Conservation (phyloP, 2,329 filamentous ascomycete species). For the Passalora sequoiae region DNA sequence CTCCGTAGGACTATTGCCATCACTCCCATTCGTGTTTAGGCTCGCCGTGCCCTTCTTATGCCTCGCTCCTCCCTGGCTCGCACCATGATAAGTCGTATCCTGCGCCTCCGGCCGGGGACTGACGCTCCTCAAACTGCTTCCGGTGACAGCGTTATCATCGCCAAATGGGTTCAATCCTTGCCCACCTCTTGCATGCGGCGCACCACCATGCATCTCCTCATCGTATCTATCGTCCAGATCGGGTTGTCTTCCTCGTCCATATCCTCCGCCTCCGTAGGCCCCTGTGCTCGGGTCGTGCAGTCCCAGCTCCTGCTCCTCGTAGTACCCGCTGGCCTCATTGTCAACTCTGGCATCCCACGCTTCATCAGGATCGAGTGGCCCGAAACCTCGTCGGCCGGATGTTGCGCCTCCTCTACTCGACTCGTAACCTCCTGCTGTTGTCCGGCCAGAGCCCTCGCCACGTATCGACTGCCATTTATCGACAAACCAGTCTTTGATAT, state of each 20-base stretch:
- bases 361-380: conserved; percentile 72
- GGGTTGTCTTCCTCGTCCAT: conserved; percentile 45
- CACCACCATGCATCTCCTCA: conserved; percentile 41
- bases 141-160: conserved; percentile 60
- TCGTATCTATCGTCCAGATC: conserved; percentile 44
- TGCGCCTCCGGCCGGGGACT: conserved; percentile 67
- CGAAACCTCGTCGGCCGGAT: conserved; percentile 50
- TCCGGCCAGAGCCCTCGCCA: conserved; percentile 51
- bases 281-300: conserved; percentile 42
- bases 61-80: conserved; percentile 33
- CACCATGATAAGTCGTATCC: conserved; percentile 46
- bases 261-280: conserved; percentile 37
- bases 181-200: conserved; percentile 15
- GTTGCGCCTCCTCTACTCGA: conserved; percentile 29
- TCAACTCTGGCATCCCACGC: conserved; percentile 80
- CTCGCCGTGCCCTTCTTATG: conserved; percentile 38
- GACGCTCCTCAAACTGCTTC: conserved; percentile 61
- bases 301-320: conserved; percentile 73
- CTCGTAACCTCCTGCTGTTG: conserved; percentile 50
- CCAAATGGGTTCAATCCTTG: conserved; percentile 61
- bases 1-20: conserved; percentile 58
- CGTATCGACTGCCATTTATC: conserved; percentile 60
- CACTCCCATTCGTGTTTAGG: conserved; percentile 29
- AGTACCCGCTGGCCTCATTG: conserved; percentile 63
- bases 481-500: conserved; percentile 68